A percentile compares a stretch with the other conserved stretches of the same genome.
Conservation (phyloP, 2,329 filamentous ascomycete species). For the Aspergillus fumigatiaffinis region DNA sequence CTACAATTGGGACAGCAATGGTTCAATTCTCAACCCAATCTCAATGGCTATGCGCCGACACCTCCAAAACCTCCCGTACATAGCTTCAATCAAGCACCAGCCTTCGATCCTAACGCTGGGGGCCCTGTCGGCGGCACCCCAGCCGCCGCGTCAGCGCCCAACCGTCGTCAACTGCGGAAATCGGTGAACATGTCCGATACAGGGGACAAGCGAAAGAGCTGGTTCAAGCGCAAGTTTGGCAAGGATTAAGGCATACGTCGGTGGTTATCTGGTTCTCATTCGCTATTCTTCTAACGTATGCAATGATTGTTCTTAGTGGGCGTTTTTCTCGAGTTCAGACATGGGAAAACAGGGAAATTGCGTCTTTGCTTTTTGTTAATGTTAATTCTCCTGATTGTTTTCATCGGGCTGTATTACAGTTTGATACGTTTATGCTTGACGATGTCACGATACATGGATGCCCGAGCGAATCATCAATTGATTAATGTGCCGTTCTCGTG, state of each 20-base stretch:
- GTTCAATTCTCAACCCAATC: constrained; percentile 43
- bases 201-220: constrained; percentile 78
- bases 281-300: constrained; percentile 22
- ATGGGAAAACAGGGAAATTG: constrained; percentile 3
- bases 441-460: constrained; percentile 24
- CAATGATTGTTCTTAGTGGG: constrained; percentile 1
- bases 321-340: constrained; percentile 2
- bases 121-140: constrained; percentile 24
- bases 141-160: constrained; percentile 14
- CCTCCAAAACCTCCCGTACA: background rate
- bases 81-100: constrained; percentile 7
- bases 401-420: constrained; percentile 1
- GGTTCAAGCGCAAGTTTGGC: constrained; percentile 82
- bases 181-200: constrained; percentile 15
- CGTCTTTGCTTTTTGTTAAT: background rate
- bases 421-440: constrained; percentile 13
- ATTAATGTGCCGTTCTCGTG: constrained; percentile 3
- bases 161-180: constrained; percentile 20
- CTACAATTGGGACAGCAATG: constrained; percentile 58
- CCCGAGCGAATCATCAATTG: constrained; percentile 5
- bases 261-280: constrained; percentile 10
- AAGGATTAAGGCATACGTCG: constrained; percentile 24
- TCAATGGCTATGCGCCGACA: constrained; percentile 21
- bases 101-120: constrained; percentile 20
- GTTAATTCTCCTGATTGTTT: constrained; percentile 4